These are phyloP conservation scores for Ceratonia siliqua DNA, from an alignment of 306 rosid species.

Conservation along the genomic window DNA sequence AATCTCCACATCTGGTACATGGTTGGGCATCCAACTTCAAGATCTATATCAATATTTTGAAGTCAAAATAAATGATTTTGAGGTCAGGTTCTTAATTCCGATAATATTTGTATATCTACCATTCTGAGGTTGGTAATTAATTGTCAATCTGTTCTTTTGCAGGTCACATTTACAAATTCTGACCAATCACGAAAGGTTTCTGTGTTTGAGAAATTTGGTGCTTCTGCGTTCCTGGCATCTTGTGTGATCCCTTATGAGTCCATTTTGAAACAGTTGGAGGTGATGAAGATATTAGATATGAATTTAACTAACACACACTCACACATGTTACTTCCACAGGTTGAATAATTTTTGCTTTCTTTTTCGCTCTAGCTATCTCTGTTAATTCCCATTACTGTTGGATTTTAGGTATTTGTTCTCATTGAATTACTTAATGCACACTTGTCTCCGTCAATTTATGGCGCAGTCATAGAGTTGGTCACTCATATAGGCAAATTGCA, in stretches of 20 bases:
- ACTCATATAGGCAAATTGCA: conserved; percentile 36
- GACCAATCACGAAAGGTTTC: conserved; percentile 50
- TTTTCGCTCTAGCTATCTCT: not conserved
- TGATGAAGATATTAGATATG: conserved; percentile 31
- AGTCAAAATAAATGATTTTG: conserved; percentile 61
- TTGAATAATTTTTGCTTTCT: not conserved
- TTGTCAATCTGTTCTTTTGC: conserved; percentile 24
- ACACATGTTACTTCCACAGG: not conserved
- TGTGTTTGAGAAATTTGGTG: conserved; percentile 58
- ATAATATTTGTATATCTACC: conserved; percentile 23
- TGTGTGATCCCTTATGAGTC: conserved; percentile 73
- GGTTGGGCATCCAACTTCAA: conserved; percentile 48
- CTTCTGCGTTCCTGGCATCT: conserved; percentile 55
- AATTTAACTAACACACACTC: not conserved
- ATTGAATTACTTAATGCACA: conserved; percentile 54
- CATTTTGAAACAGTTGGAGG: conserved; percentile 77
- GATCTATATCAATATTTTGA: conserved; percentile 64
- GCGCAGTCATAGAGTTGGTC: conserved; percentile 55
- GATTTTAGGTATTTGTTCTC: conserved; percentile 60
- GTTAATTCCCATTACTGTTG: conserved; percentile 28
- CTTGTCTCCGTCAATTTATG: conserved; percentile 71
- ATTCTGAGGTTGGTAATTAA: conserved; percentile 27
- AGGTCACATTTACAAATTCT: conserved; percentile 57
- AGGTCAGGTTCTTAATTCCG: conserved; percentile 52
- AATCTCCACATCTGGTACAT: conserved; percentile 31